Evolutionary conservation across 179 eudicot genomes (phyloP), one percentile per base, ranked within the genome.

Genomic region (Beta lomatogona): DNA sequence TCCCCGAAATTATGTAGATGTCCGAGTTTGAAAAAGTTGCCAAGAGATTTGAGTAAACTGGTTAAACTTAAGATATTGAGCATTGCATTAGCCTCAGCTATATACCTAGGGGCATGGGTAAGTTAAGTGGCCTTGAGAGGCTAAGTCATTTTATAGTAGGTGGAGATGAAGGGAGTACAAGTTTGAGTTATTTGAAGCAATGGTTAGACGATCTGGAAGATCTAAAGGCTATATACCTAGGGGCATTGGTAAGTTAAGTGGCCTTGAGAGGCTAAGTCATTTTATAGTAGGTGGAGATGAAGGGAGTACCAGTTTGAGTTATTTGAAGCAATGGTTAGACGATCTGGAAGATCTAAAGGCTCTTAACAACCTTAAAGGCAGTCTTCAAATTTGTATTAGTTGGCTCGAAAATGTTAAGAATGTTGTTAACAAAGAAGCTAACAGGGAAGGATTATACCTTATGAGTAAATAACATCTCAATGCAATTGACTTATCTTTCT

Each of bases 151-250:
- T 76, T 58, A 9, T 58, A 3, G 82, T 57, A 14, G 63, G 55
- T 46, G 76, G 6, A 9, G 4, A 46, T 0, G 31, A 1, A 0
- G 2, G 16, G 22, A 71, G 13, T 52, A 79, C 5, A 15, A 44
- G 12, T 65, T 21, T 28, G n/a, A n/a, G n/a, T n/a, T n/a, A n/a
- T n/a, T n/a, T n/a, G n/a, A n/a, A n/a, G n/a, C n/a, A n/a, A n/a
- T n/a, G n/a, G n/a, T n/a, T n/a, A n/a, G 48, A 36, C 44, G 45
- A 22, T n/a, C 28, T 84, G 45, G 65, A 81, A 81, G 86, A 61
- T 31, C n/a, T n/a, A n/a, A n/a, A n/a, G n/a, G n/a, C n/a, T n/a
- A n/a, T n/a, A n/a, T n/a, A n/a, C n/a, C n/a, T n/a, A n/a, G n/a
- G n/a, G n/a, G n/a, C n/a, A n/a, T n/a, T n/a, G n/a, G n/a, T n/a